Base-by-base conservation (phyloP, 2,329 filamentous ascomycete genomes). In the Aquanectria penicillioides region DNA sequence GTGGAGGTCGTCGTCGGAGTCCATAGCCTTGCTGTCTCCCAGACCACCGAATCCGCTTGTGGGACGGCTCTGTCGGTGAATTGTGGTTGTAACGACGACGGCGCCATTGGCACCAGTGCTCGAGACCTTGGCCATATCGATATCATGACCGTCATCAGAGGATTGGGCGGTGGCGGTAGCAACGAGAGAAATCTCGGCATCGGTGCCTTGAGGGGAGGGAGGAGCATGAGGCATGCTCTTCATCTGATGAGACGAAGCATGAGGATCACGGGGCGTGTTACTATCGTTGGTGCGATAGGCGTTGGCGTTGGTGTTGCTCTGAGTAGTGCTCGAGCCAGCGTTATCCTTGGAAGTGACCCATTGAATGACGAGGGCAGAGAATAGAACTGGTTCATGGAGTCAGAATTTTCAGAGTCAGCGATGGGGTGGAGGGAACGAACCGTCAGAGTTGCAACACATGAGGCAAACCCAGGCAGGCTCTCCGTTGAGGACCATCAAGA, bases 391-490 rank as follows among this genome's bases (percentile, higher is more conserved):
- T 22, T 23, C 5, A 13, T 17, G 7, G 40, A 22, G 37, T 66
- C 17, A 61, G 40, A 11, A 36, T 29, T 20, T 28, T 6, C 17
- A 18, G 13, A 29, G 31, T 41, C 31, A 46, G 41, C 9, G 3
- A 7, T 3, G 18, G 4, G 6, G n/a, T 9, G 18, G 22, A 22
- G 36, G 12, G 23, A 15, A 74, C 80, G 67, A 72, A 86, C 86
- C 82, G 68, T 89, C 87, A 61, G 81, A 79, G 66, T 89, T 89
- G 68, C 87, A 90, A 66, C 85, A 86, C 76, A 88, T 86, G 4
- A 89, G 78, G 63, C 86, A 89, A 3, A 89, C 80, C 86, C 86
- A 89, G 3, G 83, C 86, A 2, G 83, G 86, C 68, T 89, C 86
- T 11, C 86, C 86, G 20, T 85, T 73, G 2, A 89, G 78, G 2